phyloP scores from a whole-genome alignment of 164 flowering plant species.

The Nymphaea colorata region DNA sequence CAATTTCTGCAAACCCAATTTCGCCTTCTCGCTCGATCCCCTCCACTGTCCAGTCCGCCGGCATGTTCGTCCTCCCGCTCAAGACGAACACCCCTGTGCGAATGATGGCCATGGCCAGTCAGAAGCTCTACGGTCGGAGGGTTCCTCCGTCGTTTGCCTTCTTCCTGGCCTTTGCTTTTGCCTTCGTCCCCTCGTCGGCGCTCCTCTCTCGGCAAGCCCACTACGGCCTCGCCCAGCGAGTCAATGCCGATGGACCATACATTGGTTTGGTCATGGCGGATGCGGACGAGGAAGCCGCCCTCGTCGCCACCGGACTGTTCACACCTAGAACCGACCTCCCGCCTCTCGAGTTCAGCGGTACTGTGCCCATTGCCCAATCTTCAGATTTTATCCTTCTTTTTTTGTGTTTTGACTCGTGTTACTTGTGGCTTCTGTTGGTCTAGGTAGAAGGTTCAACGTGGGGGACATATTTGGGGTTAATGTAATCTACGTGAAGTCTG shows the following conservation, averaged over 20 bases:
- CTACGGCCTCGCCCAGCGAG: constrained; percentile 18
- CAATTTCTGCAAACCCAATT: too few relatives aligned
- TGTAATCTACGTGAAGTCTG: constrained; percentile 44
- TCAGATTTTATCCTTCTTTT: background rate
- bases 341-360: constrained; percentile 37
- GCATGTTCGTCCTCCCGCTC: too few relatives aligned
- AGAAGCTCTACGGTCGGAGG: too few relatives aligned
- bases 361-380: background rate
- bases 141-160: background rate
- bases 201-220: constrained; percentile 22
- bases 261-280: constrained; percentile 44
- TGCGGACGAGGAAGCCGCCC: constrained; percentile 22
- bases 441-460: constrained; percentile 47
- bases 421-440: background rate
- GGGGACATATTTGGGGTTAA: constrained; percentile 34
- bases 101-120: too few relatives aligned
- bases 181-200: constrained; percentile 4
- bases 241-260: constrained; percentile 31
- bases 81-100: too few relatives aligned
- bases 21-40: too few relatives aligned
- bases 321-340: constrained; percentile 14
- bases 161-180: background rate
- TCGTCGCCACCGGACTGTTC: constrained; percentile 15
- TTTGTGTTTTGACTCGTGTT: background rate
- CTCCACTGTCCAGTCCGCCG: too few relatives aligned